Evolutionary conservation across 805 yeast genomes (phyloP), one percentile per base, ranked within the genome.

Genomic region (Ogataea angusta): DNA sequence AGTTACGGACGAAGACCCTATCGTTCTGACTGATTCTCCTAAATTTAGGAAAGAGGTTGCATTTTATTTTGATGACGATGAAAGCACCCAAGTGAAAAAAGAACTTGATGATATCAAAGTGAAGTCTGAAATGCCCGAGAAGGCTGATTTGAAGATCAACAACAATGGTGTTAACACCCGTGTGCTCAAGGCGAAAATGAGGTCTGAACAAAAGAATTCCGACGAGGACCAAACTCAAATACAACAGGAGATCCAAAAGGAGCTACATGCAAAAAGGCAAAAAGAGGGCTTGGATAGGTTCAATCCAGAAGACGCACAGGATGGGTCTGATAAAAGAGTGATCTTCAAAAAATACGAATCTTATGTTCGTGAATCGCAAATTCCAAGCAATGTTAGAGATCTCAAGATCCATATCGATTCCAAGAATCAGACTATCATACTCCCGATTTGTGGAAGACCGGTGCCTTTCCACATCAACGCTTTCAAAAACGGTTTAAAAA

Each of bases 391-490:
- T 53, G 95, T 89, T 14, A 78, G 82, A 55, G 96, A 90, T 60
- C 71, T 93, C 61, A 81, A 81, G 58, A 80, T 91, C 45, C 90
- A 84, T 60, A 89, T 93, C 43, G 99, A 91, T 61, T 73, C 78
- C 60, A 87, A 85, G 56, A 76, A 85, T 43, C 96, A 90, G 65
- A 85, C 97, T 1, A 84, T 91, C 41, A 78, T 91, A 46, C 68
- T 91, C 44, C 99, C 99, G 37, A 84, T 91, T 43, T 78, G 83
- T 56, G 99, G 99, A 48, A 76, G 98, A 56, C 97, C 98, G 1
- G 98, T 93, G 38, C 99, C 99, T 17, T 91, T 93, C 72, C 99
- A 91, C 62, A 89, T 91, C 58, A 88, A 88, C 62, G 73, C 97
- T 4, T 90, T 85, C 68, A 91, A 90, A 57, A 90, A 87, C 59